Conservation (phyloP, 2,329 filamentous ascomycete species). For the Nemania serpens region DNA sequence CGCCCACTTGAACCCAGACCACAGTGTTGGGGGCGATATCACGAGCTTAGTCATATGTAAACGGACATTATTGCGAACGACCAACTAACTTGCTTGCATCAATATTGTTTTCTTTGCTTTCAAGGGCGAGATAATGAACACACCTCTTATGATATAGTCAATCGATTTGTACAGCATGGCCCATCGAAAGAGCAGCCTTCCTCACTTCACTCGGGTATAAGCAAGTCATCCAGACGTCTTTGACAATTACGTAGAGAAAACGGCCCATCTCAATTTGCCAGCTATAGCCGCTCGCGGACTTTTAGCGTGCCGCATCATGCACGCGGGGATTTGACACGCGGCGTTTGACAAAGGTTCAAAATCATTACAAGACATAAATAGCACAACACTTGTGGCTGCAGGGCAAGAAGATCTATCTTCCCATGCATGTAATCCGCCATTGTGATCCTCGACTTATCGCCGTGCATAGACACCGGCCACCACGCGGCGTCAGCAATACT, state of each 20-base stretch:
- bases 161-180: background rate
- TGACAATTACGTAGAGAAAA: background rate
- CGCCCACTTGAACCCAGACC: background rate
- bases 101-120: background rate
- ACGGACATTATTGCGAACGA: background rate
- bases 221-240: background rate
- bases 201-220: background rate
- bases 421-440: constrained; percentile 6
- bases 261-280: too few species aligned
- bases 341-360: background rate
- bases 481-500: background rate
- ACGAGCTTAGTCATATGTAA: background rate
- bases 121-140: too few species aligned
- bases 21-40: background rate
- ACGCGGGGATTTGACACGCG: too few species aligned
- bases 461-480: background rate
- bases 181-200: background rate
- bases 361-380: background rate
- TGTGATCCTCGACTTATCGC: background rate
- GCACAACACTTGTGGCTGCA: background rate
- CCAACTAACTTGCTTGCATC: background rate
- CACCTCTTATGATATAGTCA: background rate
- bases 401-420: background rate
- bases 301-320: background rate
- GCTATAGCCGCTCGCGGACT: background rate